A percentile compares a stretch with the other conserved stretches of the same genome.
Conservation (phyloP, 768 basidiomycete species). For the Guyanaporus albipodus region DNA sequence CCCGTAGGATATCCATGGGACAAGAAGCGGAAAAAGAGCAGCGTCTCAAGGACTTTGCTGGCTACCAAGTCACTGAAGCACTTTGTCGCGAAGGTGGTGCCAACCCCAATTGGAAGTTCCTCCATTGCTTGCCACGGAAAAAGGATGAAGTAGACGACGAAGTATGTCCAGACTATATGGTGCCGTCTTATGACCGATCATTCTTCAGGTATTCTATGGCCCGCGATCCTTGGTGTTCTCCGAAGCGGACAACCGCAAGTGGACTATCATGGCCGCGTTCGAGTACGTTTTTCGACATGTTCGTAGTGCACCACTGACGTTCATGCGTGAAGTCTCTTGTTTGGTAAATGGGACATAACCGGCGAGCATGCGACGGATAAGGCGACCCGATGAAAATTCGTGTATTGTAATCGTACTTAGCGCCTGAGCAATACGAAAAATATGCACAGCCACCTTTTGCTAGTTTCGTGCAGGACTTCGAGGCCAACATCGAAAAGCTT, state of each 20-base stretch:
- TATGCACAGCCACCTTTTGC: conserved; percentile 5
- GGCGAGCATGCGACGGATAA: conserved; percentile 20
- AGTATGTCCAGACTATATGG: conserved; percentile 36
- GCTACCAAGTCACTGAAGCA: conserved; percentile 91
- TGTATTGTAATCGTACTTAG: too few relatives aligned
- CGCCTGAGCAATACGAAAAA: neutral
- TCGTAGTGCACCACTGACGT: conserved; percentile 1
- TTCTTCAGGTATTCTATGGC: conserved; percentile 81
- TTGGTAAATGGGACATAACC: conserved; percentile 45
- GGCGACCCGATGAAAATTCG: too few relatives aligned
- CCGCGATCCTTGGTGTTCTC: conserved; percentile 88
- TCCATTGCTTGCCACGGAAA: conserved; percentile 96
- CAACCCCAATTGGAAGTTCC: conserved; percentile 85
- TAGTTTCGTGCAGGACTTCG: neutral
- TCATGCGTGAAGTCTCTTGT: conserved; percentile 27
- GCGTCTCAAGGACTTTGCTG: conserved; percentile 79
- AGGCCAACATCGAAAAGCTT: neutral
- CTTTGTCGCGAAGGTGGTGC: conserved; percentile 81
- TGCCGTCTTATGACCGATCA: neutral
- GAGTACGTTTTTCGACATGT: conserved; percentile 52
- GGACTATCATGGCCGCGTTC: conserved; percentile 92
- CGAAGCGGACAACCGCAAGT: conserved; percentile 95
- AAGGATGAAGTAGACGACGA: conserved; percentile 93
- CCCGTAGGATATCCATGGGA: conserved; percentile 93
- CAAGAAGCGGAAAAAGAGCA: conserved; percentile 92